These are phyloP conservation scores for Cutaneotrichosporon sp. DNA, from an alignment of 1,284 basidiomycete genomes.

Conservation along the genomic window DNA sequence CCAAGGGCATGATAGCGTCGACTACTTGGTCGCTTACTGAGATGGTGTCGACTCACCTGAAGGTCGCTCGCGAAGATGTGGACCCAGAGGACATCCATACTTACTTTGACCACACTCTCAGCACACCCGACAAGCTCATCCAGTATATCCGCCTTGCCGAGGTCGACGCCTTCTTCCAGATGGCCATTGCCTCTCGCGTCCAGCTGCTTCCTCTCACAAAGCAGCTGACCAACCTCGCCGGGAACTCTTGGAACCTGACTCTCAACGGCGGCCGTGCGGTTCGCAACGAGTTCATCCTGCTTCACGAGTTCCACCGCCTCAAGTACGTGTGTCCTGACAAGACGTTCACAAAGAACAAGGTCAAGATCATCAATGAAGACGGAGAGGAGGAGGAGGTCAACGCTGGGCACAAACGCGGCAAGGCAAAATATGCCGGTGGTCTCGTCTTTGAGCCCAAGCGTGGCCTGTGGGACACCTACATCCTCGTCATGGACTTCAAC, in stretches of 20 bases:
- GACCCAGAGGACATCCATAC: constrained; percentile 90
- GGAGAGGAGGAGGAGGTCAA: constrained; percentile 59
- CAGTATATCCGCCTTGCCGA: constrained; percentile 90
- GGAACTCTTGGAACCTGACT: constrained; percentile 96
- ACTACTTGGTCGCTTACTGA: constrained; percentile 98
- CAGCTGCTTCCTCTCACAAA: constrained; percentile 84
- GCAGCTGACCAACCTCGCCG: constrained; percentile 94
- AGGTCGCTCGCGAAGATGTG: constrained; percentile 79
- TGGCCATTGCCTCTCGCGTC: constrained; percentile 88
- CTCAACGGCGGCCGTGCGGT: constrained; percentile 93
- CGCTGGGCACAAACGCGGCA: constrained; percentile 62
- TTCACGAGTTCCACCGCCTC: constrained; percentile 94
- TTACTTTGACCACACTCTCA: constrained; percentile 81
- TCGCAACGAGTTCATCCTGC: constrained; percentile 96
- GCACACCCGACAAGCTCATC: constrained; percentile 70
- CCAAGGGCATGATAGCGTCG: constrained; percentile 91
- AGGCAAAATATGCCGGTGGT: constrained; percentile 98
- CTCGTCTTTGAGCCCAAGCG: constrained; percentile 96
- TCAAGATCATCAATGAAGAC: constrained; percentile 32
- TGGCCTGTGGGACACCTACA: constrained; percentile 93
- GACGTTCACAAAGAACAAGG: constrained; percentile 61
- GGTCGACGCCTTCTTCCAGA: constrained; percentile 89
- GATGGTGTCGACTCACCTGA: constrained; percentile 88
- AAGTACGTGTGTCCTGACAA: constrained; percentile 98
- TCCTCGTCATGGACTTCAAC: constrained; percentile 99